These are phyloP conservation scores for Botrytis medusae DNA, from an alignment of 2,329 filamentous ascomycete species.

Conservation along the genomic window DNA sequence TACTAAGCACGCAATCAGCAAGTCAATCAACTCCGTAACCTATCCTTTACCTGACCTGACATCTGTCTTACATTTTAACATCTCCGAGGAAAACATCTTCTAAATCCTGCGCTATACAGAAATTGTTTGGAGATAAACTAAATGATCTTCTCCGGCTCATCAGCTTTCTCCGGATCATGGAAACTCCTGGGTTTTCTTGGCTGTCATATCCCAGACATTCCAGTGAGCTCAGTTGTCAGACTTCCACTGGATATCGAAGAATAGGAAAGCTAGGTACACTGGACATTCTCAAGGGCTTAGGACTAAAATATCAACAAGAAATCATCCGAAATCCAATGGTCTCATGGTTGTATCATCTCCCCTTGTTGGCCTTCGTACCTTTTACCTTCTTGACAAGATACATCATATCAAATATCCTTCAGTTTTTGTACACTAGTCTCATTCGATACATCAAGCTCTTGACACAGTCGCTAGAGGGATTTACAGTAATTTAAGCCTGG, in stretches of 20 bases:
- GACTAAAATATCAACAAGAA: not conserved
- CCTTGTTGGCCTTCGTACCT: not conserved
- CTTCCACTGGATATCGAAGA: not conserved
- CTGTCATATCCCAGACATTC: not conserved
- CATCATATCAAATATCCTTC: not conserved
- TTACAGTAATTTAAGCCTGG: not conserved
- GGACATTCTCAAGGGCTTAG: not conserved
- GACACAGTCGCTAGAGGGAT: not conserved
- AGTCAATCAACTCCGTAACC: not conserved
- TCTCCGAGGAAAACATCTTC: not conserved
- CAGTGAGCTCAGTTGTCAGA: not conserved
- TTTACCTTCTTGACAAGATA: not conserved
- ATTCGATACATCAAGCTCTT: not conserved
- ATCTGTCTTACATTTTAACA: not conserved
- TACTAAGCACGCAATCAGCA: constrained; percentile 6
- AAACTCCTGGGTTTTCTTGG: not conserved
- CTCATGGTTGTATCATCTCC: not conserved
- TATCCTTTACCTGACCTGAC: not conserved
- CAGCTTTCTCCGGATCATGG: not conserved
- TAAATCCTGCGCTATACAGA: not conserved
- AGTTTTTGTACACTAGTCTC: not conserved
- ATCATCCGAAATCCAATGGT: too few relatives aligned
- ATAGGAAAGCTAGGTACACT: not conserved
- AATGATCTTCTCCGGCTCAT: not conserved
- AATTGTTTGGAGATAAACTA: too few relatives aligned